Percentiles rank a stretch among this genome's conserved stretches.
phyloP scores from a whole-genome alignment of 305 asterid species.

The Solanum chacoense region DNA sequence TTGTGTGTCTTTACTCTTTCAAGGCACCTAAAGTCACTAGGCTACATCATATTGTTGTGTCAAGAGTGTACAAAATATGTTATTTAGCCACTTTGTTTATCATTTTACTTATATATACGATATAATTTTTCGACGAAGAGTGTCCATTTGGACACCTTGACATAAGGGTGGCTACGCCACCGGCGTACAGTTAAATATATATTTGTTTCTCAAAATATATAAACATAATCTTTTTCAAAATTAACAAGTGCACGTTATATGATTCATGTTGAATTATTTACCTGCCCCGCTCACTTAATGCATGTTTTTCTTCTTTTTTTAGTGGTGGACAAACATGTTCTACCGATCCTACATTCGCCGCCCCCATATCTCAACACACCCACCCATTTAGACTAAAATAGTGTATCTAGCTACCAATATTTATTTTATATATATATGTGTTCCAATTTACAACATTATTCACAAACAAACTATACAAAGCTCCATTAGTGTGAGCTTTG shows the following conservation, averaged over 20 bases:
- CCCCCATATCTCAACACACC: background rate
- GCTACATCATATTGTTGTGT: no score
- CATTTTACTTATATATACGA: no score
- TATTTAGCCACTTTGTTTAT: no score
- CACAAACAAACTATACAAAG: background rate
- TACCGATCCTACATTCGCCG: background rate
- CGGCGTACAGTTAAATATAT: background rate
- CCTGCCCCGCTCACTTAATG: background rate
- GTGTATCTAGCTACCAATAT: background rate
- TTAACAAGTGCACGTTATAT: background rate
- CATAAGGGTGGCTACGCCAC: no score
- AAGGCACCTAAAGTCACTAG: no score
- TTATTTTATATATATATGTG: background rate
- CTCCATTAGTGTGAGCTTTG: background rate
- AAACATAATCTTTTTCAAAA: background rate
- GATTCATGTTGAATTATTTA: no score
- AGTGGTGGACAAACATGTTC: background rate
- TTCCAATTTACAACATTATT: background rate
- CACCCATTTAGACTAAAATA: background rate
- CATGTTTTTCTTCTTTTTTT: background rate
- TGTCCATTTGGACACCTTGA: no score
- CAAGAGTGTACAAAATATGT: no score
- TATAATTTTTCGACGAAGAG: no score
- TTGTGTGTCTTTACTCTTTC: no score
- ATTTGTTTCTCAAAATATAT: background rate